These are phyloP conservation scores for Pythium rhizo-oryzae DNA, from an alignment of 352 stramenopile species.

Conservation along the genomic window DNA sequence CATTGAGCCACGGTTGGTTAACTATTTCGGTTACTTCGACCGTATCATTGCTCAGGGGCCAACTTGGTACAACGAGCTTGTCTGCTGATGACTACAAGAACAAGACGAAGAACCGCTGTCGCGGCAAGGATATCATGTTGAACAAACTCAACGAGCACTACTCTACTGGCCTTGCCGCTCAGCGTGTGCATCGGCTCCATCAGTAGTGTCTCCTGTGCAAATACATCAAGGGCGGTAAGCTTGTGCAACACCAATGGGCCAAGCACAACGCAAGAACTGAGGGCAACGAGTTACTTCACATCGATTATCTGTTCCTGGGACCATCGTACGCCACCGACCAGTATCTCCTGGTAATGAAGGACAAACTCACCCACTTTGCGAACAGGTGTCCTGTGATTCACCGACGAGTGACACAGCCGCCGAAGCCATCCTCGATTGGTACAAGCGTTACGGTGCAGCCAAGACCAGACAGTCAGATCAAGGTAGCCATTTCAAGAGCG, in stretches of 20 bases:
- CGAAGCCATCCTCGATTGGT: constrained; percentile 23
- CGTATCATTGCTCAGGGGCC: too few relatives aligned
- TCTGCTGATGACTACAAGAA: too few relatives aligned
- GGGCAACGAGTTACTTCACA: constrained; percentile 13
- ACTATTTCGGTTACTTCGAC: too few relatives aligned
- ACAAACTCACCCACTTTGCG: constrained; percentile 25
- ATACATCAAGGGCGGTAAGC: constrained; percentile 20
- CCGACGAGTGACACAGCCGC: constrained; percentile 15
- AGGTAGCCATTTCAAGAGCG: constrained; percentile 35
- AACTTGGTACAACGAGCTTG: too few relatives aligned
- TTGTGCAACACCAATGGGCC: constrained; percentile 21
- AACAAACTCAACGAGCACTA: constrained; percentile 7
- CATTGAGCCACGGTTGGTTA: too few relatives aligned
- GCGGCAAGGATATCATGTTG: constrained; percentile 9
- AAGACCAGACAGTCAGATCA: constrained; percentile 26
- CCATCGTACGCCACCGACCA: constrained; percentile 13
- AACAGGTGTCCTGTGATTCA: constrained; percentile 17
- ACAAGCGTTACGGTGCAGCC: constrained; percentile 22
- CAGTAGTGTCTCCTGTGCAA: constrained; percentile 21
- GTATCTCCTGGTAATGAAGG: constrained; percentile 32
- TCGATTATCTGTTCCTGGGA: constrained; percentile 19
- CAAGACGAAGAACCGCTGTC: too few relatives aligned
- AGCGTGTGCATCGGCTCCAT: constrained; percentile 3
- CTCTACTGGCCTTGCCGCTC: neutral
- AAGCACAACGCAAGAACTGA: neutral